Percentiles rank a stretch among this genome's conserved stretches.
phyloP scores from a whole-genome alignment of 176 grass and related monocot genomes.

The Oryza australiensis region DNA sequence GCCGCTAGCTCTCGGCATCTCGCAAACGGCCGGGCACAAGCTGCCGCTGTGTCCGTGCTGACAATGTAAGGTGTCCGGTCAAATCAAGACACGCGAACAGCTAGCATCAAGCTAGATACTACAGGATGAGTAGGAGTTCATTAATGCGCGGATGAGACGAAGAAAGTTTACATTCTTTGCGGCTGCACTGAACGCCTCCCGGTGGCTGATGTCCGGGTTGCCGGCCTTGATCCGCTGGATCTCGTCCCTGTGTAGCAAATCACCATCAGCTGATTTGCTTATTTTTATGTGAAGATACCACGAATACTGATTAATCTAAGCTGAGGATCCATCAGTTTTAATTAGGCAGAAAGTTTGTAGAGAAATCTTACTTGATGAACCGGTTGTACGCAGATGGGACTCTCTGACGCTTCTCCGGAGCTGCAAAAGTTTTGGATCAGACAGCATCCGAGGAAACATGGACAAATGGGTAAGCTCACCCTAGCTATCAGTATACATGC shows the following conservation, averaged over 20 bases:
- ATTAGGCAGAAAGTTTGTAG: neutral
- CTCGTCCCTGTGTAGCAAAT: constrained; percentile 68
- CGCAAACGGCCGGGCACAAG: constrained; percentile 37
- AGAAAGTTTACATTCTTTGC: constrained; percentile 88
- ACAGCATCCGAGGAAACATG: constrained; percentile 25
- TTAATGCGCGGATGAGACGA: neutral
- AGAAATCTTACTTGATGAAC: constrained; percentile 91
- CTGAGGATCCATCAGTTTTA: neutral
- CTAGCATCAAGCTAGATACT: constrained; percentile 20
- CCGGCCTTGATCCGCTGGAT: constrained; percentile 99
- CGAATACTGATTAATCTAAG: neutral
- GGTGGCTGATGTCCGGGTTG: constrained; percentile 97
- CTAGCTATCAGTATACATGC: constrained; percentile 17
- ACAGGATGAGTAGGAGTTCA: neutral
- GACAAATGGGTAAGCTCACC: constrained; percentile 42
- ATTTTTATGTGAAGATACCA: neutral
- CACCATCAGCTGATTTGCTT: neutral
- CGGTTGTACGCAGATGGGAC: constrained; percentile 97
- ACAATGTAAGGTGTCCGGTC: constrained; percentile 53
- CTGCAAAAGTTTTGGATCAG: constrained; percentile 53
- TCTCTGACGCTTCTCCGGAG: constrained; percentile 98
- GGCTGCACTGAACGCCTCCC: constrained; percentile 98
- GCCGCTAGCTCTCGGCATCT: constrained; percentile 33
- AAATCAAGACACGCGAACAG: constrained; percentile 52
- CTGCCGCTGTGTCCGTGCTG: constrained; percentile 43